These are phyloP conservation scores for Starmerella bacillaris DNA, from an alignment of 805 yeast genomes.

Conservation along the genomic window DNA sequence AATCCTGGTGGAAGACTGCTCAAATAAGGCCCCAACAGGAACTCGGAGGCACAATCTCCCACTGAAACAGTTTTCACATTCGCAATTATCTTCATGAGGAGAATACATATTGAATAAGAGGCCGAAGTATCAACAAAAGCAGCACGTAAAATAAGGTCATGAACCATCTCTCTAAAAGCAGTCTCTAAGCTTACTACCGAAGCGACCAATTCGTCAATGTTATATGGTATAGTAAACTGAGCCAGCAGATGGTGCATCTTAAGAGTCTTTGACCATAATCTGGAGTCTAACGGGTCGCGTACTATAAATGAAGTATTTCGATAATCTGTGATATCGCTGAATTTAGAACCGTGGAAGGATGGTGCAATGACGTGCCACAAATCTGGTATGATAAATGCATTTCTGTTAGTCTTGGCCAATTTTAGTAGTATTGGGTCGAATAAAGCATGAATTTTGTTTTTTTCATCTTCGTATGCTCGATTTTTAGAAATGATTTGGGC, in stretches of 20 bases:
- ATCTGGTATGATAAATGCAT: constrained; percentile 12
- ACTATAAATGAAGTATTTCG: constrained; percentile 14
- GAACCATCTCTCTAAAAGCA: constrained; percentile 3
- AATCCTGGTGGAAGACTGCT: too few species aligned
- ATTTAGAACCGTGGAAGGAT: constrained; percentile 6
- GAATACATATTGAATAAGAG: too few species aligned
- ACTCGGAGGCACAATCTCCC: too few species aligned
- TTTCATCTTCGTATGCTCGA: too few species aligned
- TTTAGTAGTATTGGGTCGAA: constrained; percentile 8
- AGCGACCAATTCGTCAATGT: constrained; percentile 10
- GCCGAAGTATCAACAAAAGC: too few species aligned
- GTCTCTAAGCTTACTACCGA: constrained; percentile 4
- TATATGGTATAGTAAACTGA: constrained; percentile 17
- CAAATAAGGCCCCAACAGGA: too few species aligned
- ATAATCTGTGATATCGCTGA: constrained; percentile 5
- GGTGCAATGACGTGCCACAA: constrained; percentile 12
- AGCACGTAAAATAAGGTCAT: constrained; percentile 11
- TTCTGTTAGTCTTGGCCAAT: constrained; percentile 9
- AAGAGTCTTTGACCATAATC: constrained; percentile 9
- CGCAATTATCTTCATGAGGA: too few species aligned
- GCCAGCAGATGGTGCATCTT: constrained; percentile 18
- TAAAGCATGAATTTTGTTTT: neutral
- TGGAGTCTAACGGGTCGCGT: constrained; percentile 5
- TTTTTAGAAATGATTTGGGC: too few species aligned
- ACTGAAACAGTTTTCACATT: too few species aligned